A percentile compares a stretch with the other conserved stretches of the same genome.
These are phyloP conservation scores for Plantago rigida DNA, from an alignment of 305 asterid genomes.

Conservation along the genomic window DNA sequence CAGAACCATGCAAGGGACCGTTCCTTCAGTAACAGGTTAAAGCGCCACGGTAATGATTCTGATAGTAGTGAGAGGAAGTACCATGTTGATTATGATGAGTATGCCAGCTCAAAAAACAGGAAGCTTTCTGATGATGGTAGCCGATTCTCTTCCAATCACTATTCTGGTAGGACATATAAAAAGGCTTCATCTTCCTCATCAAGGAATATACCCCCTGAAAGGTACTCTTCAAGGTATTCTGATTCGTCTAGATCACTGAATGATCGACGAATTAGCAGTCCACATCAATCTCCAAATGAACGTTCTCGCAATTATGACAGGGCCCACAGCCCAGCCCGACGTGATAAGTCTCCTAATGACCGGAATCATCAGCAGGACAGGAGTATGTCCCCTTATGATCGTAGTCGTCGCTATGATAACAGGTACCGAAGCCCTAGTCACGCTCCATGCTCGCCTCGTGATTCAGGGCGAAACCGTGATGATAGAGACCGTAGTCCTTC, in stretches of 20 bases:
- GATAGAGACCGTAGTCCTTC: conserved; percentile 54
- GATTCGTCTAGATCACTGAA: conserved; percentile 56
- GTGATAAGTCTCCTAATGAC: conserved; percentile 45
- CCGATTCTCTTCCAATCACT: conserved; percentile 52
- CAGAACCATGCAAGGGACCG: conserved; percentile 62
- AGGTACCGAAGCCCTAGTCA: conserved; percentile 43
- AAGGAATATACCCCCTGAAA: conserved; percentile 56
- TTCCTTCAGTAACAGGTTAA: conserved; percentile 48
- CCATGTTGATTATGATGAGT: conserved; percentile 53
- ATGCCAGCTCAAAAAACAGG: conserved; percentile 60
- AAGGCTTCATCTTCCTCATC: conserved; percentile 39
- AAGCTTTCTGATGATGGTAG: conserved; percentile 65
- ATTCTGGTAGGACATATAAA: conserved; percentile 49
- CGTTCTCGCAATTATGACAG: conserved; percentile 63
- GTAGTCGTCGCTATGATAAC: conserved; percentile 42
- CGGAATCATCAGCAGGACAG: conserved; percentile 36
- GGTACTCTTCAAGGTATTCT: conserved; percentile 59
- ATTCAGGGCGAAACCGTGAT: conserved; percentile 48
- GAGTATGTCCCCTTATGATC: conserved; percentile 60
- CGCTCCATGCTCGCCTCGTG: conserved; percentile 44
- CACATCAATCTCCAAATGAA: conserved; percentile 76
- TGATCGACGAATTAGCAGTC: conserved; percentile 62
- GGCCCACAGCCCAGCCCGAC: conserved; percentile 62
- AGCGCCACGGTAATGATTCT: conserved; percentile 61
- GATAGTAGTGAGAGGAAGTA: conserved; percentile 54